Percentiles rank a stretch among this genome's conserved stretches.
Conservation (phyloP, 805 yeast species). For the Pichia nanzhaoensis region DNA sequence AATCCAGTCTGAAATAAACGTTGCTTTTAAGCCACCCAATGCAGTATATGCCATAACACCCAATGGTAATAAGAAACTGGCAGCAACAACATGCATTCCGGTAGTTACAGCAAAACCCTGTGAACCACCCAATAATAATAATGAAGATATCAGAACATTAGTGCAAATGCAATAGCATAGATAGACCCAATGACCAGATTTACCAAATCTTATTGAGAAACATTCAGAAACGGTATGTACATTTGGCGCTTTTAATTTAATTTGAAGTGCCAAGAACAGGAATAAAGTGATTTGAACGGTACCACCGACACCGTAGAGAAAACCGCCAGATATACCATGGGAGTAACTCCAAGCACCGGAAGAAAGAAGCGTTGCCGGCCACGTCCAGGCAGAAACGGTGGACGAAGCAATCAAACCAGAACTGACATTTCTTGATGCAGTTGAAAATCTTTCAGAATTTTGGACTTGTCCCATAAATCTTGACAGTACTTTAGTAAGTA, state of each 20-base stretch:
- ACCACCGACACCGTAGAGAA: slow-evolving; percentile 33
- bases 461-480: slow-evolving; percentile 33
- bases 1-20: slow-evolving; percentile 47
- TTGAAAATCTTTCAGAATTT: slow-evolving; percentile 36
- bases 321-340: slow-evolving; percentile 38
- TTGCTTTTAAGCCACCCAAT: slow-evolving; percentile 48
- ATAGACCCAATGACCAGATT: slow-evolving; percentile 31
- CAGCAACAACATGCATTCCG: slow-evolving; percentile 42
- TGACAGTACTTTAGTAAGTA: slow-evolving; percentile 32
- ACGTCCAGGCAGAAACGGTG: slow-evolving; percentile 42
- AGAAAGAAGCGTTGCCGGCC: slow-evolving; percentile 37
- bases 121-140: slow-evolving; percentile 36
- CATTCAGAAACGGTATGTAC: slow-evolving; percentile 40
- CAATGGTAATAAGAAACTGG: slow-evolving; percentile 38
- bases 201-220: slow-evolving; percentile 34
- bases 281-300: slow-evolving; percentile 34
- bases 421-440: slow-evolving; percentile 36
- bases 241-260: slow-evolving; percentile 36
- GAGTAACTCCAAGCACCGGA: slow-evolving; percentile 36
- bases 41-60: slow-evolving; percentile 44
- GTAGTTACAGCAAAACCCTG: slow-evolving; percentile 36
- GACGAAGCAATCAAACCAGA: slow-evolving; percentile 39
- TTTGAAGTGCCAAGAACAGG: slow-evolving; percentile 33
- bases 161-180: slow-evolving; percentile 32
- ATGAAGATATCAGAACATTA: slow-evolving; percentile 32